phyloP scores from a whole-genome alignment of 169 alveolate species.

The Eimeria necatrix region DNA sequence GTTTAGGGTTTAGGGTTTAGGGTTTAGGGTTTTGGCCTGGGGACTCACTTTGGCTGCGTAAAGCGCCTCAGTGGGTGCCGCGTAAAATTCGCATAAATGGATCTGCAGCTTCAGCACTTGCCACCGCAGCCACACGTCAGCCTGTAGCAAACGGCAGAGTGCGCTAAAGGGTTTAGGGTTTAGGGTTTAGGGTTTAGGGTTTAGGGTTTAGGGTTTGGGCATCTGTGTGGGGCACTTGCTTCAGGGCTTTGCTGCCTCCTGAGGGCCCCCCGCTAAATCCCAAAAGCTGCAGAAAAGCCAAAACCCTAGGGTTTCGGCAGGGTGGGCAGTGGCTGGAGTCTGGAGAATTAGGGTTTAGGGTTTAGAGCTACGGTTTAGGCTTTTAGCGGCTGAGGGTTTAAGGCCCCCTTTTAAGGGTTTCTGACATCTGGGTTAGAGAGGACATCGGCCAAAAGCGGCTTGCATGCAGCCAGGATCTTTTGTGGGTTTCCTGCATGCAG shows the following conservation, averaged over 20 bases:
- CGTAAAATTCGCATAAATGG: slow-evolving; percentile 43
- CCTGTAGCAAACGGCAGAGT: neutral
- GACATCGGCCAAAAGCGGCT: slow-evolving; percentile 14
- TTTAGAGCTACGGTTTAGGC: neutral
- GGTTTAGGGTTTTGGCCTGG: slow-evolving; percentile 9
- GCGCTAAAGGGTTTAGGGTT: neutral
- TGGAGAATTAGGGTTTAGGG: neutral
- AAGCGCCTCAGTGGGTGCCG: slow-evolving; percentile 45
- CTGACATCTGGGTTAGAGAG: slow-evolving; percentile 69
- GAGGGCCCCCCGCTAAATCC: no score
- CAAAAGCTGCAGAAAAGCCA: no score
- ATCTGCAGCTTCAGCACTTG: slow-evolving; percentile 66
- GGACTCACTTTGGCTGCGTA: slow-evolving; percentile 48
- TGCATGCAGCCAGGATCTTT: slow-evolving; percentile 51
- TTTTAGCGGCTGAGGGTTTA: neutral
- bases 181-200: slow-evolving; percentile 9
- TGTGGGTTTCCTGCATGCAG: slow-evolving; percentile 38
- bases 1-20: slow-evolving; percentile 22
- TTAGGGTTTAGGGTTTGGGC: neutral
- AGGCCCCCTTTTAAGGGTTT: neutral
- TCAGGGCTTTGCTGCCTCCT: no score
- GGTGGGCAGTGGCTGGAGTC: neutral
- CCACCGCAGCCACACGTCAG: slow-evolving; percentile 66
- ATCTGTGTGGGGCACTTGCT: neutral
- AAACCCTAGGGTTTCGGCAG: neutral